These are phyloP conservation scores for Hemerocallis citrina DNA, from an alignment of 106 monocot species.

Conservation along the genomic window DNA sequence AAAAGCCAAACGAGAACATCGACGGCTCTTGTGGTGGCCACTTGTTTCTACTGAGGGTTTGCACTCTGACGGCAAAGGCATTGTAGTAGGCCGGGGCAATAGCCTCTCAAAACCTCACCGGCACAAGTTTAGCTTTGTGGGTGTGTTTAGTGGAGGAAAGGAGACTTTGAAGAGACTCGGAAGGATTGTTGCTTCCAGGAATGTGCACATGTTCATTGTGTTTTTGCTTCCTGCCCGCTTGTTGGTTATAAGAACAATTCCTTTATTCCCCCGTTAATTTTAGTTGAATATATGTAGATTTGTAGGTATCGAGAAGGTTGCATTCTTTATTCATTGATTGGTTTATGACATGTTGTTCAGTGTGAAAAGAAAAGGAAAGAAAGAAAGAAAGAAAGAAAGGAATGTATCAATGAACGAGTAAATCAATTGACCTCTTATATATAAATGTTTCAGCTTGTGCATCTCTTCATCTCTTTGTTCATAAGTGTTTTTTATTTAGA, in stretches of 20 bases:
- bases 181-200: slow-evolving; percentile 24
- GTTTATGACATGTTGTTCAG: neutral
- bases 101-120: neutral
- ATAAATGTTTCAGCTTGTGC: neutral
- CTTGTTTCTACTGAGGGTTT: neutral
- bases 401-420: neutral
- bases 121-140: slow-evolving; percentile 29
- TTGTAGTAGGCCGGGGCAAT: neutral
- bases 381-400: neutral
- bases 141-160: slow-evolving; percentile 39
- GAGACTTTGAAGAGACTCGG: slow-evolving; percentile 33
- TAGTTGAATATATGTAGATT: neutral
- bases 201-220: slow-evolving; percentile 34
- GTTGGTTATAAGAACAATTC: slow-evolving; percentile 42
- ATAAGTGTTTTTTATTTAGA: too few species aligned
- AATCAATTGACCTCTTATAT: slow-evolving; percentile 5
- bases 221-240: slow-evolving; percentile 33
- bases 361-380: neutral
- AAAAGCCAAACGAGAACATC: slow-evolving; percentile 26
- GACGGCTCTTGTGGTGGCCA: neutral
- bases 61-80: neutral
- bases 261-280: slow-evolving; percentile 14
- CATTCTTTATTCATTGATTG: slow-evolving; percentile 27
- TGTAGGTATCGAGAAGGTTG: neutral
- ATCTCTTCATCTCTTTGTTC: neutral